Evolutionary conservation across 192 early-diverging fungal species (phyloP), one percentile per base, ranked within the genome.

Genomic region (Lobulomyces angularis): DNA sequence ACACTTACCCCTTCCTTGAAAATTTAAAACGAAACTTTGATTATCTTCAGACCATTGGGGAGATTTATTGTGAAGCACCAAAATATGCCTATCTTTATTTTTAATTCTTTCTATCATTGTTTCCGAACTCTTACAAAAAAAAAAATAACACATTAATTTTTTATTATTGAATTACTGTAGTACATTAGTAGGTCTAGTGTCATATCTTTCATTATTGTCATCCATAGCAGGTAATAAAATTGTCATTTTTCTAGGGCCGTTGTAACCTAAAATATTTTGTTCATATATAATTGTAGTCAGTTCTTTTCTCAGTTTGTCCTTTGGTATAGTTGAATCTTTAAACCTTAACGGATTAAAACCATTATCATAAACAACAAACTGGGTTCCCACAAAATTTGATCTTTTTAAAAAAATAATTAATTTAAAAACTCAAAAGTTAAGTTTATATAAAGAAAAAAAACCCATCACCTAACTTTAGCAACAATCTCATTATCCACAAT

Each of bases 31-130:
- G 68, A 81, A 95, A 12, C 86, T 82, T 40, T 81, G 67, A 5
- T 28, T 64, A 80, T 81, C 84, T 45, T 80, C 77, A 52, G 84
- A 88, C 90, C 90, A 97, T 46, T 90, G 86, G 0, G 94, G 94
- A 23, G 71, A 68, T 53, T 90, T 93, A 64, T 94, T 97, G 50
- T 84, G 74, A 21, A 95, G 55, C 0, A 70, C 65, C 14, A 92
- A 47, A n/a, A 90, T 61, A 43, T 79, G 67, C 12, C 53, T 40
- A 42, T 67, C 53, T 16, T 65, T 61, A 12, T 55, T 59, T 11
- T 60, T 63, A 41, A 67, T 61, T 24, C 77, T 71, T 5, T 57
- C 62, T 35, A 83, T 51, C 22, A 85, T 56, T 0, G 77, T 77
- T 17, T 86, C 76, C 19, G n/a, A n/a, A n/a, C n/a, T n/a, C n/a